phyloP scores from a whole-genome alignment of 495 filamentous ascomycete genomes.

The Aspergillus coremiiformis region DNA sequence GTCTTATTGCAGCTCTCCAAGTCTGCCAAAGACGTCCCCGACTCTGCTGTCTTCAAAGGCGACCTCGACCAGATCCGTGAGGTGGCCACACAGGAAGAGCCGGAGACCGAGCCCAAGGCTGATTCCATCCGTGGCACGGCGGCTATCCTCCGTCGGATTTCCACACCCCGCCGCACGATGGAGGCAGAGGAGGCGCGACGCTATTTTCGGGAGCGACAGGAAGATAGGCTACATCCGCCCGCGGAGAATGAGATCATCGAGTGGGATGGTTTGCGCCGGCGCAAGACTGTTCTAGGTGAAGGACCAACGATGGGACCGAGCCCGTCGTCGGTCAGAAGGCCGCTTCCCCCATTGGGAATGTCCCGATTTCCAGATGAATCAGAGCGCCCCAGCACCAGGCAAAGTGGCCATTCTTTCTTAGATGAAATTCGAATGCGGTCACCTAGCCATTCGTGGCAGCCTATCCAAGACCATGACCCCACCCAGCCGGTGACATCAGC shows the following conservation, averaged over 20 bases:
- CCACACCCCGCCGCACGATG: slow-evolving; percentile 64
- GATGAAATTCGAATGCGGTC: slow-evolving; percentile 50
- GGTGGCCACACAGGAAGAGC: slow-evolving; percentile 88
- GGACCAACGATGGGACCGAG: slow-evolving; percentile 28
- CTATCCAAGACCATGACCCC: slow-evolving; percentile 26
- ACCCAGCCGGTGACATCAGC: slow-evolving; percentile 17
- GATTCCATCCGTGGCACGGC: slow-evolving; percentile 92
- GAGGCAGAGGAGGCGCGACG: slow-evolving; percentile 75
- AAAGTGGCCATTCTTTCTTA: slow-evolving; percentile 40
- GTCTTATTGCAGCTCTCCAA: slow-evolving; percentile 96
- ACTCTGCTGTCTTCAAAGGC: slow-evolving; percentile 85
- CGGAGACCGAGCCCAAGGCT: slow-evolving; percentile 90
- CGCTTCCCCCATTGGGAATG: slow-evolving; percentile 83
- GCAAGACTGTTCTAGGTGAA: slow-evolving; percentile 62
- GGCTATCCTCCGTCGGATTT: slow-evolving; percentile 81
- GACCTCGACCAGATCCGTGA: slow-evolving; percentile 93
- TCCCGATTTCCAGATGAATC: slow-evolving; percentile 61
- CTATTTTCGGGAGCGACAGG: slow-evolving; percentile 66
- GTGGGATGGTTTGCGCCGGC: slow-evolving; percentile 86
- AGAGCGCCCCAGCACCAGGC: slow-evolving; percentile 24
- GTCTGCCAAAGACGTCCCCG: slow-evolving; percentile 93
- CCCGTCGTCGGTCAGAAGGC: slow-evolving; percentile 37
- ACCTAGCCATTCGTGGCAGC: slow-evolving; percentile 30
- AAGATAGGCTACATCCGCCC: slow-evolving; percentile 65
- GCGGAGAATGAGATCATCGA: slow-evolving; percentile 72